Evolutionary conservation across 2,329 filamentous ascomycete species (phyloP).

Genomic region (Pseudogymnoascus sp.): DNA sequence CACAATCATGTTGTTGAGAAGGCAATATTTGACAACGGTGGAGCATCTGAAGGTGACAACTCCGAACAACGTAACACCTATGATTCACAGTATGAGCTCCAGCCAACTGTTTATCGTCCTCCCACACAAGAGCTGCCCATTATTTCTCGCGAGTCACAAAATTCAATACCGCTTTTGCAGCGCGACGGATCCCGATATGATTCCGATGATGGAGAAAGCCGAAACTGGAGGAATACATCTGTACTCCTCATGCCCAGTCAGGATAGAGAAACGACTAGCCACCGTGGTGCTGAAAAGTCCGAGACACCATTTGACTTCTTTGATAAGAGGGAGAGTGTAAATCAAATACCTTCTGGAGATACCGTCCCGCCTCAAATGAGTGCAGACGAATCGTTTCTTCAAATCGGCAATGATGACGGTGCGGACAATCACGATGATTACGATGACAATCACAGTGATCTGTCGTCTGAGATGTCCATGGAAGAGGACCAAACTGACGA

Average conservation of each 20-base stretch:
- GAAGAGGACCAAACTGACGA: slow-evolving; percentile 36
- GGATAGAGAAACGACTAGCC: slow-evolving; percentile 22
- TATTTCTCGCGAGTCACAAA: slow-evolving; percentile 66
- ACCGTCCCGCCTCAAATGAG: slow-evolving; percentile 19
- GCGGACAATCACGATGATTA: slow-evolving; percentile 5
- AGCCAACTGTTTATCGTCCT: slow-evolving; percentile 26
- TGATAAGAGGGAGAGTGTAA: slow-evolving; percentile 45
- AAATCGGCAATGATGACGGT: slow-evolving; percentile 18
- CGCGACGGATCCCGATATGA: slow-evolving; percentile 52
- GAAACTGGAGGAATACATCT: slow-evolving; percentile 49
- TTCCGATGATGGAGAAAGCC: slow-evolving; percentile 34
- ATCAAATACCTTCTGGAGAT: slow-evolving; percentile 18
- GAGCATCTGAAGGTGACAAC: slow-evolving; percentile 21
- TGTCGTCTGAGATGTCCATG: slow-evolving; percentile 56
- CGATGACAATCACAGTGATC: slow-evolving; percentile 41
- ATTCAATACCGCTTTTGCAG: slow-evolving; percentile 69
- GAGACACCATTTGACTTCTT: slow-evolving; percentile 49
- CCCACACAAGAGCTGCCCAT: slow-evolving; percentile 42
- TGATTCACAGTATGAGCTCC: slow-evolving; percentile 18
- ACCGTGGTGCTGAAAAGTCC: slow-evolving; percentile 24
- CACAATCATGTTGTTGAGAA: slow-evolving; percentile 40
- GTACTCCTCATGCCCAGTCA: slow-evolving; percentile 45
- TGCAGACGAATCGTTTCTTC: slow-evolving; percentile 30
- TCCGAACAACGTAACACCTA: slow-evolving; percentile 9
- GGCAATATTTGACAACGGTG: slow-evolving; percentile 29